phyloP scores from a whole-genome alignment of 129 eudicot genomes.

The Glebionis coronaria region DNA sequence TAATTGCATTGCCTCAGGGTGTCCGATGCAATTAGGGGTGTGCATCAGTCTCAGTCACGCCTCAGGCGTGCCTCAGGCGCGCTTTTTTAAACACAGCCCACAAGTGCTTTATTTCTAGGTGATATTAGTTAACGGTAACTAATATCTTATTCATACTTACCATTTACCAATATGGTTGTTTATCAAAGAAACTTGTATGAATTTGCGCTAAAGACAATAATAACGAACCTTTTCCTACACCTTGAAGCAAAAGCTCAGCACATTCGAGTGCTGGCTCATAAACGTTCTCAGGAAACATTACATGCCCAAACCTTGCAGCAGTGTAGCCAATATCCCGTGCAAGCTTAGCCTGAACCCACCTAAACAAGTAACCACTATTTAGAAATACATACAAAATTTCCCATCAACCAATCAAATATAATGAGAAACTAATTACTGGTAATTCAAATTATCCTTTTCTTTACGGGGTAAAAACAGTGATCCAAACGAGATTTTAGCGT shows the following conservation, averaged over 20 bases:
- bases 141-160: too few relatives aligned
- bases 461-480: too few relatives aligned
- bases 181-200: background rate
- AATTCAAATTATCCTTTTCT: background rate
- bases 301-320: slow-evolving; percentile 98
- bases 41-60: too few relatives aligned
- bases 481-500: too few relatives aligned
- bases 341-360: slow-evolving; percentile 97
- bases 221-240: slow-evolving; percentile 87
- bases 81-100: too few relatives aligned
- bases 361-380: slow-evolving; percentile 46
- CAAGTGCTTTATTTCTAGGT: too few relatives aligned
- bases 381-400: slow-evolving; percentile 33
- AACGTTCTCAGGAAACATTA: slow-evolving; percentile 98
- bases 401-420: slow-evolving; percentile 13
- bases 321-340: slow-evolving; percentile 92
- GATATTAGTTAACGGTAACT: too few relatives aligned
- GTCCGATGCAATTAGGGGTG: too few relatives aligned
- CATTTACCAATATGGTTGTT: too few relatives aligned
- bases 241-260: slow-evolving; percentile 86
- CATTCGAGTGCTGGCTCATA: slow-evolving; percentile 91
- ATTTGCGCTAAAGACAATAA: background rate
- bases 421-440: background rate
- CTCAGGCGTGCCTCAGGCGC: too few relatives aligned
- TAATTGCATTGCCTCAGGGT: too few relatives aligned